Evolutionary conservation across 2,329 filamentous ascomycete species (phyloP), one percentile per base, ranked within the genome.

Genomic region (Elsinoe fawcettii): DNA sequence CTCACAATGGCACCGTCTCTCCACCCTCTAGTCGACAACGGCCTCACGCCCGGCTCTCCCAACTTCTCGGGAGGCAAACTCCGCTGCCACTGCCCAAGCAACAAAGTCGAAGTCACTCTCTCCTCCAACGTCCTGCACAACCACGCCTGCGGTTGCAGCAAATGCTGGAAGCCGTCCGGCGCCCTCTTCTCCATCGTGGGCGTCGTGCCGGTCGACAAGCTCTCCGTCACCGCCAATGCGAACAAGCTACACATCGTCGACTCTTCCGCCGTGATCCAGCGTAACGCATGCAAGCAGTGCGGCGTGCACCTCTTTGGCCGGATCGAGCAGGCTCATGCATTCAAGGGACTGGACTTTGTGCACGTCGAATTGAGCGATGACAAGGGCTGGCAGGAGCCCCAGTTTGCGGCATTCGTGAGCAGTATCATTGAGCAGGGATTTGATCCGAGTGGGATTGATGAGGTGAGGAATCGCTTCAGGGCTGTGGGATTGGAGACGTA

Each of bases 91-190:
- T 87, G 84, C 74, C 57, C 70, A 9, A 72, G 63, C 60, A 68
- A 77, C 67, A 78, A 77, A 23, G 80, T 87, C 59, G 77, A 82
- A 64, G 75, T 87, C 20, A 77, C 75, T 0, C 74, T 87, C 37
- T 68, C 64, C 58, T 73, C 78, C 66, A 81, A 86, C 63, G 79
- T 87, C 57, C 73, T 76, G 1, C 83, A 86, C 75, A 86, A 87
- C 75, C 84, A 87, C 71, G 83, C 81, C 57, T 87, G 84, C 70
- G 84, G 84, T 61, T 87, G 84, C 72, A 85, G 82, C 56, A 84
- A 86, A 69, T 87, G 84, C 78, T 87, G 83, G 83, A 87, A 86
- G 70, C 84, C 84, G 4, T 58, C 70, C 1, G 81, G 81, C 27
- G 76, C 82, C 0, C 77, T 87, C 60, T 87, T 87, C 75, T 80